phyloP scores from a whole-genome alignment of 352 stramenopile species.

The Globisporangium heterothallicum region DNA sequence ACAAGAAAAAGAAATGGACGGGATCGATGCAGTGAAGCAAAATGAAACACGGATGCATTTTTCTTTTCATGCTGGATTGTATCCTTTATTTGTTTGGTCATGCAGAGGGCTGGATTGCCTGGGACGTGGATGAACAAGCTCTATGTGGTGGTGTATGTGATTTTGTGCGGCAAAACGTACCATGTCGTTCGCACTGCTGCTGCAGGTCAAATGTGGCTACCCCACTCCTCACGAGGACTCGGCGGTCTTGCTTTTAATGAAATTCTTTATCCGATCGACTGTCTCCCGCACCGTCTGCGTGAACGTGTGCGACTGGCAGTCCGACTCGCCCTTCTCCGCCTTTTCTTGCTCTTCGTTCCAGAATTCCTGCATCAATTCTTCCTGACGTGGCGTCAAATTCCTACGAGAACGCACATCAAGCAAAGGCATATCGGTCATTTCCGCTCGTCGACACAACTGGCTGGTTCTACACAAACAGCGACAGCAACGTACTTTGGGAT shows the following conservation, averaged over 20 bases:
- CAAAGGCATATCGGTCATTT: too few species aligned
- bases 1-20: too few species aligned
- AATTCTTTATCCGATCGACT: slow-evolving; percentile 86
- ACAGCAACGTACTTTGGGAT: slow-evolving; percentile 93
- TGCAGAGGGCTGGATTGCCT: not conserved
- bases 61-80: not conserved
- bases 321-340: slow-evolving; percentile 57
- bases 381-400: slow-evolving; percentile 90
- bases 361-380: slow-evolving; percentile 96
- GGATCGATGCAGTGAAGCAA: too few species aligned
- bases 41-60: not conserved
- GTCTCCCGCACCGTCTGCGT: slow-evolving; percentile 71
- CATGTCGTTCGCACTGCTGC: not conserved
- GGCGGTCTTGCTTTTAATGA: slow-evolving; percentile 65
- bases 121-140: slow-evolving; percentile 6
- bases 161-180: too few species aligned
- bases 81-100: slow-evolving; percentile 4
- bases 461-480: too few species aligned
- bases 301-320: slow-evolving; percentile 84
- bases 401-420: slow-evolving; percentile 18
- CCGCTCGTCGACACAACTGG: too few species aligned
- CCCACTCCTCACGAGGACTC: slow-evolving; percentile 9
- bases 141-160: slow-evolving; percentile 5
- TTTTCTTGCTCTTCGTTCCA: slow-evolving; percentile 82
- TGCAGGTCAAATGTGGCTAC: not conserved